These are phyloP conservation scores for Eimeria tenella DNA, from an alignment of 169 alveolate genomes.

Conservation along the genomic window DNA sequence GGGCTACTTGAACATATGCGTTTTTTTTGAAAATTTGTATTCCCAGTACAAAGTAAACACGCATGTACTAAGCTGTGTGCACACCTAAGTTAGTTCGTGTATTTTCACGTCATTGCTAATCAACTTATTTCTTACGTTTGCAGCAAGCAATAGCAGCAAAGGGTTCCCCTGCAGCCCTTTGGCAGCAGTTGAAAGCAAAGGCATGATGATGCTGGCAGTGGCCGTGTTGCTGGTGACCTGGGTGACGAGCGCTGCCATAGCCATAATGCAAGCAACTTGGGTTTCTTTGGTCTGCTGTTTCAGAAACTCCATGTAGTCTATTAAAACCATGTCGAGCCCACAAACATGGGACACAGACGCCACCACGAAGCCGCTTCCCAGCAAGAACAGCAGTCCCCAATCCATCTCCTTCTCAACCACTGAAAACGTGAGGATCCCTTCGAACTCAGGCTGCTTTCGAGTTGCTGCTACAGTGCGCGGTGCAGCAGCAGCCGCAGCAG, in stretches of 20 bases:
- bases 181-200: conserved; percentile 55
- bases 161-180: conserved; percentile 41
- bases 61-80: too few species aligned
- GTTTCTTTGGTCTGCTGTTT: neutral
- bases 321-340: conserved; percentile 66
- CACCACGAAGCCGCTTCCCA: conserved; percentile 73
- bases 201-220: conserved; percentile 68
- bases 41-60: too few species aligned
- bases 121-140: conserved; percentile 15
- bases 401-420: conserved; percentile 64
- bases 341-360: conserved; percentile 22
- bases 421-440: conserved; percentile 43
- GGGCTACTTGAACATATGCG: too few species aligned
- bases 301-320: conserved; percentile 11
- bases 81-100: too few species aligned
- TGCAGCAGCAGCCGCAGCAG: neutral
- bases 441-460: neutral
- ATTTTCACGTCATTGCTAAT: too few species aligned
- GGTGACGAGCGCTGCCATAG: conserved; percentile 23
- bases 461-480: neutral
- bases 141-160: conserved; percentile 59
- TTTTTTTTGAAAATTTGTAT: too few species aligned
- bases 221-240: conserved; percentile 77
- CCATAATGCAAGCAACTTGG: conserved; percentile 61
- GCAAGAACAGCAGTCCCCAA: conserved; percentile 65